These are phyloP conservation scores for Candida manassasensis DNA, from an alignment of 805 yeast genomes.

Conservation along the genomic window DNA sequence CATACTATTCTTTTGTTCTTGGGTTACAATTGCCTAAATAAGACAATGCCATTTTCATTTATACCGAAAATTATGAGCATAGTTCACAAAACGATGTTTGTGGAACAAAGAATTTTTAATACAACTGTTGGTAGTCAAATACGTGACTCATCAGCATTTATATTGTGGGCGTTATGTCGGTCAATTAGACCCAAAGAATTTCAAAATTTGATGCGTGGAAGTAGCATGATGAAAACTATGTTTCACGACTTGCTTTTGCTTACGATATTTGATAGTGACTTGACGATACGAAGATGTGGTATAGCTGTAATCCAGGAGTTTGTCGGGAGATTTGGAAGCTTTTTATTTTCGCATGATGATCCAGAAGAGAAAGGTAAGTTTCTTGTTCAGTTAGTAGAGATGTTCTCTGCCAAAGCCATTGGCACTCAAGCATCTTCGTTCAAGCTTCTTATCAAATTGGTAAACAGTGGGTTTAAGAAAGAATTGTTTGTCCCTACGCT, in stretches of 20 bases:
- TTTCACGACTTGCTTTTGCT: conserved; percentile 43
- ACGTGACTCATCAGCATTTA: conserved; percentile 80
- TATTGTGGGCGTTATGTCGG: conserved; percentile 72
- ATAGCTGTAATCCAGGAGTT: conserved; percentile 85
- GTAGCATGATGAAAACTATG: conserved; percentile 15
- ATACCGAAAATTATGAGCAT: conserved; percentile 30
- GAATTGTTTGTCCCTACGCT: conserved; percentile 27
- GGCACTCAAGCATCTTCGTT: conserved; percentile 16
- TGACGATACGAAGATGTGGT: conserved; percentile 73
- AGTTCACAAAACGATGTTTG: conserved; percentile 42
- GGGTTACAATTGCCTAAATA: conserved; percentile 40
- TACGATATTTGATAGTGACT: conserved; percentile 67
- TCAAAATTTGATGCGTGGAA: neutral
- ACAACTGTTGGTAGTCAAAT: conserved; percentile 60
- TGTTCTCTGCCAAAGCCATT: conserved; percentile 40
- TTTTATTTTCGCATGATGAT: conserved; percentile 22
- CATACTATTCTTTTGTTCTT: conserved; percentile 57
- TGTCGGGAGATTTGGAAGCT: conserved; percentile 65
- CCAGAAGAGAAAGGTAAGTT: conserved; percentile 22
- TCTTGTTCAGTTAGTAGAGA: conserved; percentile 52
- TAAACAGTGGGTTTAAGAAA: conserved; percentile 21
- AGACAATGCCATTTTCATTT: conserved; percentile 17
- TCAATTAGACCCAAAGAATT: conserved; percentile 20
- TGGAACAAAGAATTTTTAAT: conserved; percentile 53
- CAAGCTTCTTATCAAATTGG: conserved; percentile 13